A percentile compares a stretch with the other conserved stretches of the same genome.
Evolutionary conservation across 257 asterid species (phyloP).

Genomic region (Solanum paucissectum): DNA sequence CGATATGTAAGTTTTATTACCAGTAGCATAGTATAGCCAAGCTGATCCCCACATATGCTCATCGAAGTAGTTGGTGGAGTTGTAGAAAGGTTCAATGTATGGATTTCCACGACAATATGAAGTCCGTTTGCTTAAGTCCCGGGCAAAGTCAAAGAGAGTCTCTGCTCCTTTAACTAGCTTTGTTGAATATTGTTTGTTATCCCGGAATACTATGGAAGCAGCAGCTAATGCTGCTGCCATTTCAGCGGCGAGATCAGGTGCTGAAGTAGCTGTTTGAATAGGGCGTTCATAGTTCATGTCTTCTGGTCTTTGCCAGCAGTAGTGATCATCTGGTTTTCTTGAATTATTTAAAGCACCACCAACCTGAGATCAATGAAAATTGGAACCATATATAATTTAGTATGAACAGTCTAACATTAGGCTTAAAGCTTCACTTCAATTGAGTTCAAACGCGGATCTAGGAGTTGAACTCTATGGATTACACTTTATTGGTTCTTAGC

Average conservation of each 20-base stretch:
- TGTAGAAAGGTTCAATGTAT: conserved; percentile 51
- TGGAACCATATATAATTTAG: not conserved
- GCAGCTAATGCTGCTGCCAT: conserved; percentile 85
- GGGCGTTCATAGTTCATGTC: conserved; percentile 64
- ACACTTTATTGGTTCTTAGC: not conserved
- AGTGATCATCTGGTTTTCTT: conserved; percentile 72
- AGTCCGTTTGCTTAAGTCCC: conserved; percentile 22
- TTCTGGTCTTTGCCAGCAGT: conserved; percentile 83
- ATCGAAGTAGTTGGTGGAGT: conserved; percentile 63
- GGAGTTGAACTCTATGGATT: not conserved
- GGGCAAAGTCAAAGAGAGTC: conserved; percentile 47
- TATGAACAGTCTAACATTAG: not conserved
- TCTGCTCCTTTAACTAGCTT: conserved; percentile 47
- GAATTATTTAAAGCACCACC: conserved; percentile 58
- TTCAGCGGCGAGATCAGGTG: conserved; percentile 74
- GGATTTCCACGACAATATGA: conserved; percentile 48
- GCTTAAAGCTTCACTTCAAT: not conserved
- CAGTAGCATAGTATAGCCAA: conserved; percentile 84
- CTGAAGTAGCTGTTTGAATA: conserved; percentile 33
- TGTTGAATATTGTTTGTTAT: conserved; percentile 33
- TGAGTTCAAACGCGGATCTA: not conserved
- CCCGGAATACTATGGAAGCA: conserved; percentile 78
- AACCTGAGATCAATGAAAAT: conserved; percentile 23
- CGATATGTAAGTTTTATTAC: conserved; percentile 38
- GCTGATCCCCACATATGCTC: conserved; percentile 81